phyloP scores from a whole-genome alignment of 176 grass and related monocot genomes.

The Rhynchospora breviuscula region DNA sequence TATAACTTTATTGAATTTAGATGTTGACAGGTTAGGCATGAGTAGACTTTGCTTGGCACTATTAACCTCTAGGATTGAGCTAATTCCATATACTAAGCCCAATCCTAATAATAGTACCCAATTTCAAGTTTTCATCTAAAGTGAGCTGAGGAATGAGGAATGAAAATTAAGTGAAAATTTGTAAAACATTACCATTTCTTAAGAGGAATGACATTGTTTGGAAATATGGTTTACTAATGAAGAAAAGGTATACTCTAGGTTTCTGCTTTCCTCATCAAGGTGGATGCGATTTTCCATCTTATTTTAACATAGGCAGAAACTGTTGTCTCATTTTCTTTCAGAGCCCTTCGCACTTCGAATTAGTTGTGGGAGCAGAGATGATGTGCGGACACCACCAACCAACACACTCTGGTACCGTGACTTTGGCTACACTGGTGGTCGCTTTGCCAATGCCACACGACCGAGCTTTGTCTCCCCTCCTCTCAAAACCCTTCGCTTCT shows the following conservation, averaged over 20 bases:
- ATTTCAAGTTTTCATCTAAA: not conserved
- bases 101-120: not conserved
- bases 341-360: conserved; percentile 79
- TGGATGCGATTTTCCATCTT: not conserved
- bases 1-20: not conserved
- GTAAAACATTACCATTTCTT: not conserved
- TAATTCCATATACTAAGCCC: not conserved
- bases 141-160: not conserved
- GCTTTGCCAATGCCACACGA: conserved; percentile 70
- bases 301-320: not conserved
- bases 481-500: conserved; percentile 75
- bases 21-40: not conserved
- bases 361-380: conserved; percentile 89
- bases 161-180: not conserved
- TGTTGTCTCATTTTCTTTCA: conserved; percentile 42
- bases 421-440: conserved; percentile 84
- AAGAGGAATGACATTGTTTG: not conserved
- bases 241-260: not conserved
- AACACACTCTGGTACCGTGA: conserved; percentile 93
- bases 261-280: not conserved
- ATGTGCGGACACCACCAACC: conserved; percentile 65
- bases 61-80: not conserved
- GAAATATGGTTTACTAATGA: conserved; percentile 3
- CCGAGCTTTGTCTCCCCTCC: conserved; percentile 70
- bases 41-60: not conserved